Evolutionary conservation across 495 filamentous ascomycete genomes (phyloP).

Genomic region (Penicillium antarcticum): DNA sequence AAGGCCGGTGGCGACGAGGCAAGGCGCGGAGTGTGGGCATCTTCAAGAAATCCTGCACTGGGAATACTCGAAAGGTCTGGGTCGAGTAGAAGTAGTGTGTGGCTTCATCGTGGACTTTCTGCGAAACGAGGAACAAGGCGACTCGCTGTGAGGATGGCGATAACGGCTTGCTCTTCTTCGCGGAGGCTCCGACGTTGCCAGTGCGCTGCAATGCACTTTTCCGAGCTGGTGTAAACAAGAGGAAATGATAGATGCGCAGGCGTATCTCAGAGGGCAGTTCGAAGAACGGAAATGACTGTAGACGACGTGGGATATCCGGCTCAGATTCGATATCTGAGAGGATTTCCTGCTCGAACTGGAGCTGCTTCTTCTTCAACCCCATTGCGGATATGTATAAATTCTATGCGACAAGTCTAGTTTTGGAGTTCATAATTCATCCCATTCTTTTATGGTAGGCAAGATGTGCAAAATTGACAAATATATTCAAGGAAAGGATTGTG

Average conservation of each 20-base stretch:
- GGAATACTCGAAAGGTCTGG: slow-evolving; percentile 76
- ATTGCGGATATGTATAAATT: slow-evolving; percentile 14
- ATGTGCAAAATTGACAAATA: slow-evolving; percentile 3
- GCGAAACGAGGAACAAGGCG: slow-evolving; percentile 59
- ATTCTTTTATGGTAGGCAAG: background rate
- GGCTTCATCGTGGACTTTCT: slow-evolving; percentile 67
- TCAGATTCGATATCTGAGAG: slow-evolving; percentile 6
- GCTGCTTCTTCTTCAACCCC: slow-evolving; percentile 15
- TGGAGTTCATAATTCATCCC: slow-evolving; percentile 4
- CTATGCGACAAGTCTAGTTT: slow-evolving; percentile 2
- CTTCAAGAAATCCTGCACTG: slow-evolving; percentile 65
- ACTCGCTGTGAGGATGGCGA: slow-evolving; percentile 47
- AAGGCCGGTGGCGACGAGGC: slow-evolving; percentile 60
- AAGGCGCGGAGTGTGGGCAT: slow-evolving; percentile 45
- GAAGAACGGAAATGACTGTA: slow-evolving; percentile 65
- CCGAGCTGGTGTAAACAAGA: slow-evolving; percentile 51
- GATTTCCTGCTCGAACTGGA: slow-evolving; percentile 14
- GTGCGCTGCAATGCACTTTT: slow-evolving; percentile 22
- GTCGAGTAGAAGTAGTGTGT: slow-evolving; percentile 70
- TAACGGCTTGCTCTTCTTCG: slow-evolving; percentile 64
- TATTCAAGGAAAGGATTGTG: slow-evolving; percentile 25
- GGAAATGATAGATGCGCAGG: slow-evolving; percentile 61
- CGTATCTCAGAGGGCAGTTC: slow-evolving; percentile 76
- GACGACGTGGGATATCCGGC: slow-evolving; percentile 4
- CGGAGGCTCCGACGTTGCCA: slow-evolving; percentile 67